Evolutionary conservation across 2,329 filamentous ascomycete species (phyloP), one percentile per base, ranked within the genome.

Genomic region (Cercospora janseana): DNA sequence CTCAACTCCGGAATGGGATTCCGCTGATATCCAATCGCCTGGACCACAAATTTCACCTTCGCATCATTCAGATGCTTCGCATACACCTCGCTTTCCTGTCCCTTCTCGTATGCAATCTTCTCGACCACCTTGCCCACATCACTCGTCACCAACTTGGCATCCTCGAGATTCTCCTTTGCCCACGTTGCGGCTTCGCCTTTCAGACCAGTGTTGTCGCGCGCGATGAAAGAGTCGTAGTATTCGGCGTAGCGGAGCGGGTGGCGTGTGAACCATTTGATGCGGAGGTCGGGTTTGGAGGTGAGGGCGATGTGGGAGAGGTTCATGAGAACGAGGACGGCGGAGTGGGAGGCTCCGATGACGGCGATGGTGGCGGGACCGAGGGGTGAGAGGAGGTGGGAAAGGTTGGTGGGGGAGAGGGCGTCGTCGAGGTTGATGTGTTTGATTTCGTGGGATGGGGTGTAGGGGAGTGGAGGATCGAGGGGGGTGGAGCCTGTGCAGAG

Each of bases 141-240:
- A 29, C 75, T 79, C 6, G 63, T 54, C 6, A 53, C 49, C 6
- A 83, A 69, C 0, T 63, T 66, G 2, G 72, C 72, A 28, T 77
- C 76, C 56, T 84, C 81, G 0, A 85, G 72, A 50, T 83, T 78
- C 18, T 76, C 67, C 32, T 74, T 74, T 1, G 82, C 82, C 71
- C 81, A 85, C 4, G 73, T 70, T 0, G 81, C 81, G 0, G 79
- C 80, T 28, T 75, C 70, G 15, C 82, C 81, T 64, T 85, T 85
- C 21, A 85, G 71, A 3, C 82, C 82, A 0, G 81, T 85, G 65
- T 84, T 85, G 61, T 85, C 82, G 46, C 79, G 75, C 20, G 82
- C 66, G 52, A 84, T 83, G 80, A 81, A 84, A 50, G 78, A 79
- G 54, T 82, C 80, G 67, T 73, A 79, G 63, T 77, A 79, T 59